Evolutionary conservation across 495 filamentous ascomycete genomes (phyloP).

Genomic region (Xylaria grammica): DNA sequence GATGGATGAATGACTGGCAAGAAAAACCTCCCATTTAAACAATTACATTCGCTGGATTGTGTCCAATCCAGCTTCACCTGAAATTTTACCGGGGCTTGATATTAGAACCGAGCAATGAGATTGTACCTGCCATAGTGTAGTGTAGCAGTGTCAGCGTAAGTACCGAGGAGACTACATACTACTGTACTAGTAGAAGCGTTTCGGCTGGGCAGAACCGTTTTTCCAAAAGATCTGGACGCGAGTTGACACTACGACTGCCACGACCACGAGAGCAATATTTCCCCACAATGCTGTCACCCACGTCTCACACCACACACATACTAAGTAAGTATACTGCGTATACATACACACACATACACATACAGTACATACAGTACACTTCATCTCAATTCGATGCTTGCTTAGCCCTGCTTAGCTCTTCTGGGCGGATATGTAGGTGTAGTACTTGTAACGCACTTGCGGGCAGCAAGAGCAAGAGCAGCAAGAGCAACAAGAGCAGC

Average conservation of each 20-base stretch:
- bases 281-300: conserved; percentile 11
- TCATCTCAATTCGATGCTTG: too few relatives aligned
- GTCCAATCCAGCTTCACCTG: conserved; percentile 7
- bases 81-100: not conserved
- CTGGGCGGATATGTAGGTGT: too few relatives aligned
- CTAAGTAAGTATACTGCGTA: not conserved
- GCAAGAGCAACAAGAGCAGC: not conserved
- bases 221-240: conserved; percentile 8
- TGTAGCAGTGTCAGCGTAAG: too few relatives aligned
- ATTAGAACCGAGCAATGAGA: conserved; percentile 8
- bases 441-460: too few relatives aligned
- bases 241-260: not conserved
- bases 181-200: too few relatives aligned
- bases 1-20: not conserved
- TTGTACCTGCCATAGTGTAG: too few relatives aligned
- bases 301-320: conserved; percentile 1
- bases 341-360: not conserved
- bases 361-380: too few relatives aligned
- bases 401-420: too few relatives aligned
- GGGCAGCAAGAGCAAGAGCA: too few relatives aligned
- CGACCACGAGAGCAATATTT: not conserved
- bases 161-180: too few relatives aligned
- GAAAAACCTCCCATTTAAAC: not conserved
- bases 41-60: conserved; percentile 1
- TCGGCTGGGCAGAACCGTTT: conserved; percentile 12